Evolutionary conservation across 2,329 filamentous ascomycete genomes (phyloP).

Genomic region (Trichophyton rubrum): DNA sequence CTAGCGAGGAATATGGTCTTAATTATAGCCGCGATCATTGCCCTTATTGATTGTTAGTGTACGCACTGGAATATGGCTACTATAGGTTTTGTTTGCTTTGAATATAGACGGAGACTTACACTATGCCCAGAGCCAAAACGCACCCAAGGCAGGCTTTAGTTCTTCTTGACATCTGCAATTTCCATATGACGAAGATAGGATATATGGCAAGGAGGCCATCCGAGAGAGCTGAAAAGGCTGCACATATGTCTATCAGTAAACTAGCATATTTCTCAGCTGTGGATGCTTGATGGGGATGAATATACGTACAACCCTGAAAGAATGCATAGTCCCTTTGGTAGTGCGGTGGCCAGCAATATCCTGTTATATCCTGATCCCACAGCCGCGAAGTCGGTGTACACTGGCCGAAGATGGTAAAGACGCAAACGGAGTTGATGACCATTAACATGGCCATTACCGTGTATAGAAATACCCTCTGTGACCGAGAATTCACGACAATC

Average conservation of each 20-base stretch:
- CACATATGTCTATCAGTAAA: neutral
- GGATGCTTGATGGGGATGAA: neutral
- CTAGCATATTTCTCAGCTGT: neutral
- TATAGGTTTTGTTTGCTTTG: neutral
- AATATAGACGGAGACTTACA: slow-evolving; percentile 5
- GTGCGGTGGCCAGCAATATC: slow-evolving; percentile 9
- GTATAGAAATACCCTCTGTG: slow-evolving; percentile 6
- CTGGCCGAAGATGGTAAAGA: slow-evolving; percentile 9
- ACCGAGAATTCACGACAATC: slow-evolving; percentile 7
- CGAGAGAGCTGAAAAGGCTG: slow-evolving; percentile 11
- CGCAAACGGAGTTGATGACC: slow-evolving; percentile 7
- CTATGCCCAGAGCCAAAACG: slow-evolving; percentile 8
- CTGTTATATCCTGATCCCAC: slow-evolving; percentile 4
- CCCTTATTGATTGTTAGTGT: neutral
- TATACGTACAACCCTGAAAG: slow-evolving; percentile 10
- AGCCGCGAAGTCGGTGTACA: slow-evolving; percentile 7
- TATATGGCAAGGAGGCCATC: slow-evolving; percentile 12
- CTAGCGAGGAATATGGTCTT: slow-evolving; percentile 8
- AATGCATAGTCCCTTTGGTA: slow-evolving; percentile 9
- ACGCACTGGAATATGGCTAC: neutral
- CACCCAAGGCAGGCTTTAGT: slow-evolving; percentile 8
- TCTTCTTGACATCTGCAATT: slow-evolving; percentile 5
- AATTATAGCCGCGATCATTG: slow-evolving; percentile 8
- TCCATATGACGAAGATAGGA: slow-evolving; percentile 12
- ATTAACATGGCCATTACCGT: slow-evolving; percentile 8